Conservation (phyloP, 73 alveolate species). For the Tetrahymena borealis region DNA sequence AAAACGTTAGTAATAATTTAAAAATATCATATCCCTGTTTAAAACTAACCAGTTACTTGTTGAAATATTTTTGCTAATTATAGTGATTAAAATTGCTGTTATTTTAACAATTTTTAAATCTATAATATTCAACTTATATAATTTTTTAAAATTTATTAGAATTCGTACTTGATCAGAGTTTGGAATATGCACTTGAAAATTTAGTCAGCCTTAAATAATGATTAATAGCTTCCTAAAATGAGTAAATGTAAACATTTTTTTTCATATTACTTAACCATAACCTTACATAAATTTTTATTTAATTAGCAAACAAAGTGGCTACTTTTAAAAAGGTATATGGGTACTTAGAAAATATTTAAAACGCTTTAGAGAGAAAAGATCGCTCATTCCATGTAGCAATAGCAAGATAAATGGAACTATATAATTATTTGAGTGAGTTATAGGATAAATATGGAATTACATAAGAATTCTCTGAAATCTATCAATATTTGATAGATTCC, state of each 20-base stretch:
- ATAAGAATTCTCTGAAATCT: constrained; percentile 1
- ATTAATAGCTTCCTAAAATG: neutral
- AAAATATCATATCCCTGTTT: constrained; percentile 1
- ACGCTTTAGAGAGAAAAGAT: constrained; percentile 13
- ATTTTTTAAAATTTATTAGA: neutral
- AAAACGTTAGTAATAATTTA: constrained; percentile 18
- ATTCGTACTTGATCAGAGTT: neutral
- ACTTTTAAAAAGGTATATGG: neutral
- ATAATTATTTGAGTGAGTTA: constrained; percentile 2
- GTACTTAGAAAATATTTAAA: neutral
- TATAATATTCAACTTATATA: neutral
- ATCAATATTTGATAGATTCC: neutral
- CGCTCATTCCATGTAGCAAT: constrained; percentile 47
- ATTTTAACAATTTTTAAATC: neutral
- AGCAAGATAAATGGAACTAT: constrained; percentile 55
- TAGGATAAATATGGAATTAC: neutral
- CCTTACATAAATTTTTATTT: neutral
- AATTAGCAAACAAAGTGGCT: neutral
- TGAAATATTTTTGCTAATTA: too few relatives aligned
- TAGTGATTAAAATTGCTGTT: neutral
- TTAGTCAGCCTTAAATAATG: neutral
- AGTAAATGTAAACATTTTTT: neutral
- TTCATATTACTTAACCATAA: neutral
- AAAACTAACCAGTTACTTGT: too few relatives aligned
- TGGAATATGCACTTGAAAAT: neutral